Evolutionary conservation across 495 filamentous ascomycete species (phyloP).

Genomic region (Hypoxylon cercidicola): DNA sequence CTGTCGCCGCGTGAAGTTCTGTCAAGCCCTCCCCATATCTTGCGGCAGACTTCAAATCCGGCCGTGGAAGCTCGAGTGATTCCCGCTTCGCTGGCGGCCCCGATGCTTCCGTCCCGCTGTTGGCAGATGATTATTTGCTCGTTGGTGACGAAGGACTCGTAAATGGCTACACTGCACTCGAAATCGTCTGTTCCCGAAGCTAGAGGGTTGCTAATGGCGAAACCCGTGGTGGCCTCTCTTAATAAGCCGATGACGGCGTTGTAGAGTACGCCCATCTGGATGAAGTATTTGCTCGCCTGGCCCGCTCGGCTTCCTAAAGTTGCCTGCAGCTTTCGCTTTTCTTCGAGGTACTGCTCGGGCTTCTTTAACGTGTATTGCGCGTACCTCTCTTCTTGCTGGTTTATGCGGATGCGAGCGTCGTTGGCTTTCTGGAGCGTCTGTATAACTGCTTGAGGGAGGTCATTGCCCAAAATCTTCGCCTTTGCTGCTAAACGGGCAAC

Average conservation of each 20-base stretch:
- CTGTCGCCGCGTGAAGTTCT: not conserved
- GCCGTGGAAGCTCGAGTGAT: conserved; percentile 10
- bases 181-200: conserved; percentile 9
- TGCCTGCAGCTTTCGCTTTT: conserved; percentile 2
- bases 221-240: not conserved
- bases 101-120: conserved; percentile 8
- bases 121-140: conserved; percentile 12
- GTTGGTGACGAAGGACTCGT: conserved; percentile 9
- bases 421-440: conserved; percentile 8
- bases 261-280: conserved; percentile 9
- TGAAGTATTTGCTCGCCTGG: conserved; percentile 15
- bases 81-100: conserved; percentile 8
- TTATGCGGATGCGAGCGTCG: not conserved
- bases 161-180: conserved; percentile 11
- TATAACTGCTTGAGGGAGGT: conserved; percentile 5
- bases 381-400: not conserved
- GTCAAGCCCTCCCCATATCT: conserved; percentile 3
- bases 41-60: conserved; percentile 7
- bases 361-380: conserved; percentile 2
- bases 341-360: conserved; percentile 9
- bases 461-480: conserved; percentile 6
- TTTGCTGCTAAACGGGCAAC: conserved; percentile 8
- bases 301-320: not conserved
- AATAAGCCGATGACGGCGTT: conserved; percentile 2
- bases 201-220: conserved; percentile 3